phyloP scores from a whole-genome alignment of 768 basidiomycete genomes.

The Ephemerocybe angulata region DNA sequence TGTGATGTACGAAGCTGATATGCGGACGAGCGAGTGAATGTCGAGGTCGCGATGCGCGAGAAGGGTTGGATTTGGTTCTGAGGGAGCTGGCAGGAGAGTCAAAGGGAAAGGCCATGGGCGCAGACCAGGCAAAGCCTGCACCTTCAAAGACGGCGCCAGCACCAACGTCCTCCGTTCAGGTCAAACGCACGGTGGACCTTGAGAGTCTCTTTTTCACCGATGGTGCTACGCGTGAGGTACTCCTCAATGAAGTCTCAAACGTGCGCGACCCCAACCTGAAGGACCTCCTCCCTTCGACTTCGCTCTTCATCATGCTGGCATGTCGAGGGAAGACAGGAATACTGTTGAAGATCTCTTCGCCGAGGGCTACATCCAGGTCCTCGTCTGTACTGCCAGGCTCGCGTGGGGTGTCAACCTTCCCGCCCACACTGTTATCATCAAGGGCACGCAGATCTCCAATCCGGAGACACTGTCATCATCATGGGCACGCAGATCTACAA shows the following conservation, averaged over 20 bases:
- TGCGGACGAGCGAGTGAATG: constrained; percentile 84
- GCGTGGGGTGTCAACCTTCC: constrained; percentile 99
- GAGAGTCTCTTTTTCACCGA: constrained; percentile 96
- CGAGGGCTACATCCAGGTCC: constrained; percentile 87
- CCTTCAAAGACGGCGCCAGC: constrained; percentile 84
- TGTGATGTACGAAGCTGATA: constrained; percentile 98
- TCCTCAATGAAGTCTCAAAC: constrained; percentile 77
- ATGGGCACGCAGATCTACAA: constrained; percentile 99
- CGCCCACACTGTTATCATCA: constrained; percentile 97
- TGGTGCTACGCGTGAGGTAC: constrained; percentile 84
- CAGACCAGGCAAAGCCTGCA: constrained; percentile 57
- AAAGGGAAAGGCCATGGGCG: constrained; percentile 73
- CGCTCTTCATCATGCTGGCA: constrained; percentile 96
- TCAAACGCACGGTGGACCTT: constrained; percentile 81
- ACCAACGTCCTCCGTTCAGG: constrained; percentile 83
- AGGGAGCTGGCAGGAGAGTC: constrained; percentile 80
- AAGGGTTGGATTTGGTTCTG: constrained; percentile 94
- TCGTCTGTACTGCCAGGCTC: constrained; percentile 95
- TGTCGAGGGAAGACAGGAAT: constrained; percentile 86
- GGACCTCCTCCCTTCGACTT: constrained; percentile 94
- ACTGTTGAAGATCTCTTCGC: constrained; percentile 93
- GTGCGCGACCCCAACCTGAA: constrained; percentile 80
- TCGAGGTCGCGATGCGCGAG: constrained; percentile 98
- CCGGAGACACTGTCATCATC: no score
- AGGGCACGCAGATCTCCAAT: no score